Evolutionary conservation across 2,329 filamentous ascomycete species (phyloP).

Genomic region (Stachybotrys echinatus): DNA sequence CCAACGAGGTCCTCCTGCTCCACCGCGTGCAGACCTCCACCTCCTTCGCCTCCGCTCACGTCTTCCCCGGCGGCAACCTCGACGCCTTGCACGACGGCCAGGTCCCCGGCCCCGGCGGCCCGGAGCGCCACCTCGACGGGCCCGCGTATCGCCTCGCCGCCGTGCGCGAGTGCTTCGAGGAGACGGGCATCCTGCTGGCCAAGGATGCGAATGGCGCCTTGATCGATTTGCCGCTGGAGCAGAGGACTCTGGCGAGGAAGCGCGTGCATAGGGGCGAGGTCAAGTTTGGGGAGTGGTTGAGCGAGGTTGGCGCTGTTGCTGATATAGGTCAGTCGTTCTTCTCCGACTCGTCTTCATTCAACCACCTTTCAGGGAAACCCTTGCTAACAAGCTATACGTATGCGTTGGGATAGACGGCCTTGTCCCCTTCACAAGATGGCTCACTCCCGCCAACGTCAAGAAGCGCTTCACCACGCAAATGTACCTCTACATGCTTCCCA

Average conservation of each 20-base stretch:
- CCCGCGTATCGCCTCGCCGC: slow-evolving; percentile 74
- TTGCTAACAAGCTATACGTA: slow-evolving; percentile 7
- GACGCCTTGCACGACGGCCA: slow-evolving; percentile 70
- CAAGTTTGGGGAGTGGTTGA: slow-evolving; percentile 62
- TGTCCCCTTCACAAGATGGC: slow-evolving; percentile 84
- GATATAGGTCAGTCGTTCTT: slow-evolving; percentile 53
- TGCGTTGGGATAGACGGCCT: slow-evolving; percentile 51
- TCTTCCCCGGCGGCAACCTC: slow-evolving; percentile 89
- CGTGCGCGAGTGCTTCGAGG: slow-evolving; percentile 89
- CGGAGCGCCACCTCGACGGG: slow-evolving; percentile 63
- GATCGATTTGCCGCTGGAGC: slow-evolving; percentile 48
- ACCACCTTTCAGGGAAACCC: neutral
- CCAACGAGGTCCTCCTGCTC: slow-evolving; percentile 82
- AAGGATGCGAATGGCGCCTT: slow-evolving; percentile 46
- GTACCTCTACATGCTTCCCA: slow-evolving; percentile 87
- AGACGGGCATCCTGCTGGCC: slow-evolving; percentile 83
- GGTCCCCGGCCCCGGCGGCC: slow-evolving; percentile 38
- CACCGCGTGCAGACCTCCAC: slow-evolving; percentile 78
- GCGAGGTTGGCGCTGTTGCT: slow-evolving; percentile 48
- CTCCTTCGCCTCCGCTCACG: slow-evolving; percentile 86
- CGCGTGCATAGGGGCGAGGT: slow-evolving; percentile 62
- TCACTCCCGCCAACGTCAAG: slow-evolving; percentile 68
- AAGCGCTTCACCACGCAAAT: slow-evolving; percentile 92
- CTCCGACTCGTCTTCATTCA: neutral
- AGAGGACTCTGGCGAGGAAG: slow-evolving; percentile 61